Conservation (phyloP, 345 rosid genomes). For the Ailanthus altissimus region DNA sequence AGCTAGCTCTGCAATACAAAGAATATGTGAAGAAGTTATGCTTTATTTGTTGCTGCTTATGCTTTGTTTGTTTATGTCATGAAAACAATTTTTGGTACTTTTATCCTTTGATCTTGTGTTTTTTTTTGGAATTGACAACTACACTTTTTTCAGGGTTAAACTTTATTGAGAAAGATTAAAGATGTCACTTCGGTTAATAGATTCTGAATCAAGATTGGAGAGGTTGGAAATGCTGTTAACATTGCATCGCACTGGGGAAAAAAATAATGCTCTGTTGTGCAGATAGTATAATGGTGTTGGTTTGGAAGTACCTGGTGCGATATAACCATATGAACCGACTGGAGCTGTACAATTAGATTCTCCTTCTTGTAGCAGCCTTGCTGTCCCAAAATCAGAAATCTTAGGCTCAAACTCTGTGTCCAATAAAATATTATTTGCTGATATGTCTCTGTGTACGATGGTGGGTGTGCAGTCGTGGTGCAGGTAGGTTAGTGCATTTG, state of each 20-base stretch:
- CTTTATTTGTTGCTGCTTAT: background rate
- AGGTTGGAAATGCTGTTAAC: background rate
- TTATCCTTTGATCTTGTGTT: background rate
- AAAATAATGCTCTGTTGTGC: background rate
- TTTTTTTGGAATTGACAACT: background rate
- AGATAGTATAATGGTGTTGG: background rate
- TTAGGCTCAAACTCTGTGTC: conserved; percentile 40
- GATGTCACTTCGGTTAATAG: background rate
- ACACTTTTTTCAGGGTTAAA: background rate
- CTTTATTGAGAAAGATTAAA: background rate
- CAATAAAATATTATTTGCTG: conserved; percentile 36
- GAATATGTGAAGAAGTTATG: background rate
- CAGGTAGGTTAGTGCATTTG: conserved; percentile 50
- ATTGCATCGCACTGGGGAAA: background rate
- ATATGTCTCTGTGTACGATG: conserved; percentile 49
- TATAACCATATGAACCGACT: conserved; percentile 54
- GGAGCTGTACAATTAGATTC: conserved; percentile 40
- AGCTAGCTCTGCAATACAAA: conserved; percentile 43
- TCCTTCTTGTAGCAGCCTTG: conserved; percentile 42
- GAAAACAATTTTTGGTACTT: background rate
- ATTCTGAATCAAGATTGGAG: background rate
- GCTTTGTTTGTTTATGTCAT: background rate
- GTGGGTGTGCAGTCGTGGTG: conserved; percentile 47
- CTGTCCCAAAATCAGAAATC: conserved; percentile 50
- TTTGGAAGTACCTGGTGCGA: conserved; percentile 47